Evolutionary conservation across 257 asterid species (phyloP).

Genomic region (Osmanthus fragrans): DNA sequence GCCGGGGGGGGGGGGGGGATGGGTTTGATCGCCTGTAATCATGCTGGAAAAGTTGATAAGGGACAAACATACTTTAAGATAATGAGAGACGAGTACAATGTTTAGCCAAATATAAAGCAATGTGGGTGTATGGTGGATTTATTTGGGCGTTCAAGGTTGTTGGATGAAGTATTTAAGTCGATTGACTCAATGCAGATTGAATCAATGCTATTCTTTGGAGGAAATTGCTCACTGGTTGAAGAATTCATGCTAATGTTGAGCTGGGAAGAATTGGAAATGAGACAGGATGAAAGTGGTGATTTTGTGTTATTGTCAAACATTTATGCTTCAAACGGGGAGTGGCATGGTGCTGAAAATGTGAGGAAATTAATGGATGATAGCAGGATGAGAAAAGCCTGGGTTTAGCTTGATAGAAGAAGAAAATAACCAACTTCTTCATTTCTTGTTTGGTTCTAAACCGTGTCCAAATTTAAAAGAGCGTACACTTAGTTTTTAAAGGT

Average conservation of each 20-base stretch:
- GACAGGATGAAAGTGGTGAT: slow-evolving; percentile 57
- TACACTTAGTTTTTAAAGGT: slow-evolving; percentile 10
- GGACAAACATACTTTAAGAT: slow-evolving; percentile 50
- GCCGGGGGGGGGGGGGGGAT: slow-evolving; percentile 25
- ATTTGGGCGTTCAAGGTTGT: slow-evolving; percentile 65
- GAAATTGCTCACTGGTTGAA: slow-evolving; percentile 69
- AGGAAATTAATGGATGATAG: slow-evolving; percentile 64
- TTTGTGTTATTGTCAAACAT: slow-evolving; percentile 67
- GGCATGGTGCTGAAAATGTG: slow-evolving; percentile 58
- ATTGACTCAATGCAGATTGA: slow-evolving; percentile 51
- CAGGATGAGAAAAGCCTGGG: slow-evolving; percentile 60
- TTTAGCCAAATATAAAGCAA: too few species aligned
- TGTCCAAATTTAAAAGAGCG: background rate
- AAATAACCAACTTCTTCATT: slow-evolving; percentile 22
- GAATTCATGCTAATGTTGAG: slow-evolving; percentile 63
- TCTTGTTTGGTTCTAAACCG: slow-evolving; percentile 28
- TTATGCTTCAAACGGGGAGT: slow-evolving; percentile 62
- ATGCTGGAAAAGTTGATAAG: slow-evolving; percentile 61
- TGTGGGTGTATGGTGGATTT: too few species aligned
- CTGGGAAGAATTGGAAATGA: slow-evolving; percentile 58
- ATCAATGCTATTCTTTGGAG: slow-evolving; percentile 75
- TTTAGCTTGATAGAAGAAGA: slow-evolving; percentile 43
- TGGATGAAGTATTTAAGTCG: slow-evolving; percentile 63
- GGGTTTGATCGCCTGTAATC: slow-evolving; percentile 69
- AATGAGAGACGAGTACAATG: slow-evolving; percentile 46